Evolutionary conservation across 495 filamentous ascomycete genomes (phyloP).

Genomic region (Trichoderma orchidacearum): DNA sequence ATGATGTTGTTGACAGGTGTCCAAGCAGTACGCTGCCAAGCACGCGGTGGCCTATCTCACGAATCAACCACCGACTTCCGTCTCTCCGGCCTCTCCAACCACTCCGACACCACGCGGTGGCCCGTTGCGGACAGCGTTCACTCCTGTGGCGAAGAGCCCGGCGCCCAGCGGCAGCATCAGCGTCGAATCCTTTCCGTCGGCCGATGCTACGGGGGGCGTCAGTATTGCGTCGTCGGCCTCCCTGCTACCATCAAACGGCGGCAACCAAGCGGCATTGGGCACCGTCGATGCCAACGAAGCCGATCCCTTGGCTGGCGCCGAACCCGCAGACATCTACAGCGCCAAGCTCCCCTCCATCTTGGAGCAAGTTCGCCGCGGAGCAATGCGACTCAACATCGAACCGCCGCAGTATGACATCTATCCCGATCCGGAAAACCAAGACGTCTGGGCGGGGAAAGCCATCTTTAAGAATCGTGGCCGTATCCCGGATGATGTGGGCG

Average conservation of each 20-base stretch:
- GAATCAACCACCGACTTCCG: background rate
- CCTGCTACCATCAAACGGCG: background rate
- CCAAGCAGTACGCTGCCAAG: constrained; percentile 30
- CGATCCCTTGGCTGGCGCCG: background rate
- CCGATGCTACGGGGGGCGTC: background rate
- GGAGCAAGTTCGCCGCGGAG: background rate
- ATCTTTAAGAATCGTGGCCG: background rate
- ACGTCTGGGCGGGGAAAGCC: background rate
- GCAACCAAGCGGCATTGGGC: background rate
- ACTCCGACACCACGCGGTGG: too few relatives aligned
- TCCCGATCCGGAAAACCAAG: background rate
- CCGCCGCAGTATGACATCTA: background rate
- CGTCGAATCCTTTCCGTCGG: background rate
- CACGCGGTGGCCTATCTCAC: constrained; percentile 25
- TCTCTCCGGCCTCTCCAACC: too few relatives aligned
- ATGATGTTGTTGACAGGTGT: background rate
- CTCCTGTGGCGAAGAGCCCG: background rate
- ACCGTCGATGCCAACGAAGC: background rate
- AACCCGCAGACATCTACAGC: background rate
- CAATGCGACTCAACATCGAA: background rate
- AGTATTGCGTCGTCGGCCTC: background rate
- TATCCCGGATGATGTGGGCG: background rate
- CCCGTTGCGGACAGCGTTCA: too few relatives aligned
- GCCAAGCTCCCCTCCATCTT: background rate
- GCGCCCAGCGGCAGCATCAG: background rate